These are phyloP conservation scores for Fusarium coicis DNA, from an alignment of 2,329 filamentous ascomycete genomes.

Conservation along the genomic window DNA sequence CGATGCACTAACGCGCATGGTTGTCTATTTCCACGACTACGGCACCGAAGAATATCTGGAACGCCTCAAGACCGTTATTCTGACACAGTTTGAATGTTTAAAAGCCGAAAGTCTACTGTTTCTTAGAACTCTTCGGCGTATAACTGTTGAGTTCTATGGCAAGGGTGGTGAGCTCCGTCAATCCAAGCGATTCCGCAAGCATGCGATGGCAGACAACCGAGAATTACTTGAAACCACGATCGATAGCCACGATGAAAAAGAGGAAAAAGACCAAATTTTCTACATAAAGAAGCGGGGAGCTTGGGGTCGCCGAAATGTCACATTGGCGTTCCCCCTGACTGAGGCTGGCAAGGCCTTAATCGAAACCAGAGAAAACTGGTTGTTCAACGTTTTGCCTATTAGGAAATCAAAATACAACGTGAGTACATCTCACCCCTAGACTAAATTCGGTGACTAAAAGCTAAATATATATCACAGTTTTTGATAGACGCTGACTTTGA, in stretches of 20 bases:
- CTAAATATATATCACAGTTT: neutral
- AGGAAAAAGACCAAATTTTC: accelerated
- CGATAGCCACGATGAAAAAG: accelerated
- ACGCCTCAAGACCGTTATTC: accelerated
- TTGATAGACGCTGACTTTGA: neutral
- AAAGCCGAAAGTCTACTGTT: neutral
- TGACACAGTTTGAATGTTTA: neutral
- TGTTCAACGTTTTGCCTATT: neutral
- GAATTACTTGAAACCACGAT: neutral
- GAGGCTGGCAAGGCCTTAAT: accelerated
- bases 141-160: neutral
- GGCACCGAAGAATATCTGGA: neutral
- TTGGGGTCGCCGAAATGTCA: accelerated
- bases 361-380: accelerated
- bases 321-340: neutral
- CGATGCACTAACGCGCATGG: neutral
- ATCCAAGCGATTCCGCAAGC: neutral
- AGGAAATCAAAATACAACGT: neutral
- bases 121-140: accelerated
- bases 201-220: accelerated
- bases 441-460: too few relatives aligned
- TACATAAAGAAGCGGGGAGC: accelerated
- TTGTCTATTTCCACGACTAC: neutral
- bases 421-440: neutral
- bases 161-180: neutral